Percentiles rank a stretch among this genome's conserved stretches.
phyloP scores from a whole-genome alignment of 2,329 filamentous ascomycete species.

The Scopulariopsis brevicaulis region DNA sequence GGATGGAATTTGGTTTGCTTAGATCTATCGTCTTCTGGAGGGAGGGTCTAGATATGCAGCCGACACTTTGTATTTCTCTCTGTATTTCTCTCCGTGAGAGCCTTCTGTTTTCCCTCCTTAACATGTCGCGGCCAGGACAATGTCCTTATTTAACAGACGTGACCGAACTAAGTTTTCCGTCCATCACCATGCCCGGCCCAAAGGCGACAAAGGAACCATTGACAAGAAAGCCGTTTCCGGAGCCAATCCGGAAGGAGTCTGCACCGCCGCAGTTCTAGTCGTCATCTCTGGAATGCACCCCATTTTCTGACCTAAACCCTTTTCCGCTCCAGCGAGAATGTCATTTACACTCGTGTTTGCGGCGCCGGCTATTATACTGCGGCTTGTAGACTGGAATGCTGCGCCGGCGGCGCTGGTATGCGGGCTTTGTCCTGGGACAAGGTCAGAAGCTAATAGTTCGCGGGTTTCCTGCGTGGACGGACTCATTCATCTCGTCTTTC shows the following conservation, averaged over 20 bases:
- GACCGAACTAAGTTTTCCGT: background rate
- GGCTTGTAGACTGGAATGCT: background rate
- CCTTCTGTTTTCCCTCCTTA: too few relatives aligned
- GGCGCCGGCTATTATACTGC: background rate
- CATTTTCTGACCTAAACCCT: too few relatives aligned
- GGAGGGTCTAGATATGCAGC: too few relatives aligned
- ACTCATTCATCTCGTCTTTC: background rate
- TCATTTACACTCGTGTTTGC: background rate
- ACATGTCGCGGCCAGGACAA: too few relatives aligned
- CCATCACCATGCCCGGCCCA: background rate
- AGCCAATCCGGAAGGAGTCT: too few relatives aligned
- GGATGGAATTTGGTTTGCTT: background rate
- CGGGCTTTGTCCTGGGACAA: background rate
- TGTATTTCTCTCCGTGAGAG: too few relatives aligned
- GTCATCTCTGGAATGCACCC: too few relatives aligned
- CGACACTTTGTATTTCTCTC: too few relatives aligned
- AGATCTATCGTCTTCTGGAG: background rate
- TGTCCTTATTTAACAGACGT: background rate
- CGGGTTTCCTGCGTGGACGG: background rate
- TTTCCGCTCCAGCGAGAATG: background rate
- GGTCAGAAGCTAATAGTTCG: background rate
- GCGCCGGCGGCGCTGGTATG: background rate
- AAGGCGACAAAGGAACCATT: background rate
- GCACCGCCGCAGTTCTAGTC: too few relatives aligned
- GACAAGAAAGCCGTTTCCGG: background rate